These are phyloP conservation scores for Phytophthora chlamydospora DNA, from an alignment of 352 stramenopile species.

Conservation along the genomic window DNA sequence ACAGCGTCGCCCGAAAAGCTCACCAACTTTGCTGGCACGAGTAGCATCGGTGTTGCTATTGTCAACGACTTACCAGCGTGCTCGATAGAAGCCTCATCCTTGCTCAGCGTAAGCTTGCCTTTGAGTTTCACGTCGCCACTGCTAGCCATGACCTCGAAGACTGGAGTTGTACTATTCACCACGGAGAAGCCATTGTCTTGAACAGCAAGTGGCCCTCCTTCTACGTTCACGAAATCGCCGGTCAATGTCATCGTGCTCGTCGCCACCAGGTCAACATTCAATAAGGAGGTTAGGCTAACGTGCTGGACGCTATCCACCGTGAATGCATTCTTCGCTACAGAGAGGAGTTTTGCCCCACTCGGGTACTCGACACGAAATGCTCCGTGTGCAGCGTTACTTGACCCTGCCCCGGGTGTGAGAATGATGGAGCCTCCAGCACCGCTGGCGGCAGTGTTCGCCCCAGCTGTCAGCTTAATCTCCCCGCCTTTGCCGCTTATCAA, in stretches of 20 bases:
- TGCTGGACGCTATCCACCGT: conserved; percentile 43
- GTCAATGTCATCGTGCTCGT: conserved; percentile 42
- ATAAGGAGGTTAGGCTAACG: conserved; percentile 37
- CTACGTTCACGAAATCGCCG: conserved; percentile 23
- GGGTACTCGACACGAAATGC: conserved; percentile 52
- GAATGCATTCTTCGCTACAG: conserved; percentile 37
- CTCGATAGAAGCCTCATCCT: conserved; percentile 26
- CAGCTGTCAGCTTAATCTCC: conserved; percentile 43
- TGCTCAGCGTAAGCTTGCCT: conserved; percentile 33
- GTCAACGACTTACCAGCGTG: conserved; percentile 43
- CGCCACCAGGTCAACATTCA: conserved; percentile 40
- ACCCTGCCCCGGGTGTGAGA: conserved; percentile 43
- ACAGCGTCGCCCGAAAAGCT: conserved; percentile 17
- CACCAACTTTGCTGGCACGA: conserved; percentile 13
- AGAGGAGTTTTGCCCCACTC: conserved; percentile 32
- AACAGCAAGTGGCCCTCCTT: conserved; percentile 35
- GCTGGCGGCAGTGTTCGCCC: conserved; percentile 25
- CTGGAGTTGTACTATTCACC: conserved; percentile 1
- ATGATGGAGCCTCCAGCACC: conserved; percentile 49
- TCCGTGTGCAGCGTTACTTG: conserved; percentile 28
- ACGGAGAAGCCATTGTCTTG: conserved; percentile 38
- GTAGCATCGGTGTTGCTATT: conserved; percentile 27
- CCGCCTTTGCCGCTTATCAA: conserved; percentile 28
- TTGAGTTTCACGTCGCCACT: conserved; percentile 36
- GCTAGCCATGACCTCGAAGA: conserved; percentile 26